Percentiles rank a stretch among this genome's conserved stretches.
Conservation (phyloP, 1,284 basidiomycete species). For the Peniophora sp. region DNA sequence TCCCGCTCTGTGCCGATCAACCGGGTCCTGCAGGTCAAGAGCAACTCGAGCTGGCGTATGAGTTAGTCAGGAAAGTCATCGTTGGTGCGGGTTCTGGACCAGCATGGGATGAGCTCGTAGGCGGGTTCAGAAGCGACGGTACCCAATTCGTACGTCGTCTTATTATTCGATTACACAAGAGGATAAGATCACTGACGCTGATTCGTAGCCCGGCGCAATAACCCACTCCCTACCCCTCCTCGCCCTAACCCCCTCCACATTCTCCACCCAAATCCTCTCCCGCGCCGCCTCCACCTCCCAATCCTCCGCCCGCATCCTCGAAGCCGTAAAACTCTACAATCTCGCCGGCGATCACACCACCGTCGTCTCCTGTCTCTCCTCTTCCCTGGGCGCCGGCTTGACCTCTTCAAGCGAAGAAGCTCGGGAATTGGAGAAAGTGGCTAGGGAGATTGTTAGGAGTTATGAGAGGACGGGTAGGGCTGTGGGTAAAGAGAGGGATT, state of each 20-base stretch:
- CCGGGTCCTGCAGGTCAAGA: constrained; percentile 65
- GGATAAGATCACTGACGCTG: not conserved
- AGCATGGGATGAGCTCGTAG: constrained; percentile 85
- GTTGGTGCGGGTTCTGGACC: constrained; percentile 81
- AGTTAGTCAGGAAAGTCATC: constrained; percentile 83
- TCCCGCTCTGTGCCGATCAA: constrained; percentile 78
- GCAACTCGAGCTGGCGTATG: constrained; percentile 82
- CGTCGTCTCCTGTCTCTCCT: constrained; percentile 84
- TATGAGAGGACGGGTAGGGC: constrained; percentile 80
- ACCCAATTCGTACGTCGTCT: constrained; percentile 67
- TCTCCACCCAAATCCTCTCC: constrained; percentile 78
- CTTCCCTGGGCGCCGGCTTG: constrained; percentile 80
- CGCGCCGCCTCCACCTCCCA: constrained; percentile 73
- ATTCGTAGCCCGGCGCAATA: constrained; percentile 70
- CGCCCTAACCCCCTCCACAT: constrained; percentile 58
- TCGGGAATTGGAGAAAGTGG: constrained; percentile 68
- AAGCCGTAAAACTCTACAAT: constrained; percentile 95
- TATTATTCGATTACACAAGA: not conserved
- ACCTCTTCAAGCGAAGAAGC: constrained; percentile 57
- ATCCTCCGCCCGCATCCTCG: constrained; percentile 74
- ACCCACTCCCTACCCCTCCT: constrained; percentile 79
- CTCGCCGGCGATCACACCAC: constrained; percentile 88
- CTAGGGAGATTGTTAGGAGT: constrained; percentile 77
- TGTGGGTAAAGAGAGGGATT: constrained; percentile 70
- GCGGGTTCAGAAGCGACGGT: constrained; percentile 85